phyloP scores from a whole-genome alignment of 139 green algal genomes.

The Chlorokybus atmophyticus region DNA sequence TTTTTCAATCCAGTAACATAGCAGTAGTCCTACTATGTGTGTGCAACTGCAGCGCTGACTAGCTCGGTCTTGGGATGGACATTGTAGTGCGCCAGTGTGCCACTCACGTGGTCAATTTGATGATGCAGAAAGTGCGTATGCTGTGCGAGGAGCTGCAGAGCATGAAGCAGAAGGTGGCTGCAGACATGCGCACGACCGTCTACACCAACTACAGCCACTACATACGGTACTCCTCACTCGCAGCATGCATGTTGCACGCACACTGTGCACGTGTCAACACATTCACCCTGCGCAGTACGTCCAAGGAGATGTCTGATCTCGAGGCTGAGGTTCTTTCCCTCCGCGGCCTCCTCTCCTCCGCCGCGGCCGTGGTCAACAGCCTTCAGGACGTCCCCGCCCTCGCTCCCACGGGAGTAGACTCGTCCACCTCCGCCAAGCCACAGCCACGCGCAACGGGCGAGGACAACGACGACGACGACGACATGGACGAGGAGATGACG shows the following conservation, averaged over 20 bases:
- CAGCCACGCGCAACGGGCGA: no score
- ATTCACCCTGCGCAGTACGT: conserved; percentile 7
- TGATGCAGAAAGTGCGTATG: conserved; percentile 10
- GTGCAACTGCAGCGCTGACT: no score
- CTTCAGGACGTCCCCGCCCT: no score
- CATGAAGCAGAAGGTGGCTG: conserved; percentile 1
- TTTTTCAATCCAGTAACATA: no score
- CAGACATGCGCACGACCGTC: conserved; percentile 29
- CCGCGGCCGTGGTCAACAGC: conserved; percentile 14
- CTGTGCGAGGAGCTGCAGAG: conserved; percentile 11
- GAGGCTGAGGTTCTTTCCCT: conserved; percentile 26
- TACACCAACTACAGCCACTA: conserved; percentile 28
- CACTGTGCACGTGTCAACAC: not conserved
- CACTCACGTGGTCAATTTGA: no score
- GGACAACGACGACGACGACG: no score
- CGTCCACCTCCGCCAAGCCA: no score
- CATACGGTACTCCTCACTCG: conserved; percentile 12
- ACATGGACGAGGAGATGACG: not conserved
- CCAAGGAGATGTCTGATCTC: conserved; percentile 26
- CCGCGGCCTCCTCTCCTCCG: conserved; percentile 13
- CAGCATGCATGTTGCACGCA: not conserved
- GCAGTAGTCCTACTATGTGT: no score
- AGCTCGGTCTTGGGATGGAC: no score
- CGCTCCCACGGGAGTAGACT: no score
- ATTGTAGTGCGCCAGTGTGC: no score